A percentile compares a stretch with the other conserved stretches of the same genome.
Conservation (phyloP, 345 rosid species). For the Cardamine occulta region DNA sequence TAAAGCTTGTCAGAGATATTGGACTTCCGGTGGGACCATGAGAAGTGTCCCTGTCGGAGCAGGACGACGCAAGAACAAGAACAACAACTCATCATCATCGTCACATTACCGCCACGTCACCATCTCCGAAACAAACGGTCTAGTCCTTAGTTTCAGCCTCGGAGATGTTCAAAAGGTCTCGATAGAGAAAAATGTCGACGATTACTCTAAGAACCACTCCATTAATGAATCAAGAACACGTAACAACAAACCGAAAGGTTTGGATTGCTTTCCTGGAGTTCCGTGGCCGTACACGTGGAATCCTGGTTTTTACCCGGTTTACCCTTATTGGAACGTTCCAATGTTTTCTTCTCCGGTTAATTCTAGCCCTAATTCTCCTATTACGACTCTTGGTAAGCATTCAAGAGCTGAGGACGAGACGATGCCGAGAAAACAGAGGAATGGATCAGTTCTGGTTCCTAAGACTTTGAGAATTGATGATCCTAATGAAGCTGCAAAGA, state of each 20-base stretch:
- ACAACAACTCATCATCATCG: slow-evolving; percentile 47
- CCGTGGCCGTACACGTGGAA: slow-evolving; percentile 84
- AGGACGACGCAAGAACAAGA: slow-evolving; percentile 90
- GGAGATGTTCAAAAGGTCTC: slow-evolving; percentile 48
- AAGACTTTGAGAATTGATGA: slow-evolving; percentile 76
- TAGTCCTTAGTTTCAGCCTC: slow-evolving; percentile 65
- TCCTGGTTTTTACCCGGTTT: slow-evolving; percentile 59
- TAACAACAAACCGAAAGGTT: slow-evolving; percentile 47
- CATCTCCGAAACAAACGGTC: slow-evolving; percentile 62
- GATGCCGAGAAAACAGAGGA: slow-evolving; percentile 41
- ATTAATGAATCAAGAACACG: slow-evolving; percentile 6
- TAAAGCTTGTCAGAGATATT: slow-evolving; percentile 92
- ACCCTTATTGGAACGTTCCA: slow-evolving; percentile 74
- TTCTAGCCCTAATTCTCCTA: slow-evolving; percentile 40
- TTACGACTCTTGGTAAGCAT: slow-evolving; percentile 68
- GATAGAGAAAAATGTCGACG: neutral
- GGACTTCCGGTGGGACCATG: slow-evolving; percentile 96
- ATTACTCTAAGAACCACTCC: neutral
- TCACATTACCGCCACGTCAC: slow-evolving; percentile 59
- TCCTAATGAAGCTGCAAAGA: slow-evolving; percentile 73
- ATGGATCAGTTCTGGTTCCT: slow-evolving; percentile 62
- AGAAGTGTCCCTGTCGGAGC: slow-evolving; percentile 91
- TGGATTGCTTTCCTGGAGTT: slow-evolving; percentile 56
- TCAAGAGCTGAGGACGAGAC: slow-evolving; percentile 50
- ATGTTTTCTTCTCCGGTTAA: slow-evolving; percentile 46